Conservation (phyloP, 2,329 filamentous ascomycete species). For the Seiridium unicorne region DNA sequence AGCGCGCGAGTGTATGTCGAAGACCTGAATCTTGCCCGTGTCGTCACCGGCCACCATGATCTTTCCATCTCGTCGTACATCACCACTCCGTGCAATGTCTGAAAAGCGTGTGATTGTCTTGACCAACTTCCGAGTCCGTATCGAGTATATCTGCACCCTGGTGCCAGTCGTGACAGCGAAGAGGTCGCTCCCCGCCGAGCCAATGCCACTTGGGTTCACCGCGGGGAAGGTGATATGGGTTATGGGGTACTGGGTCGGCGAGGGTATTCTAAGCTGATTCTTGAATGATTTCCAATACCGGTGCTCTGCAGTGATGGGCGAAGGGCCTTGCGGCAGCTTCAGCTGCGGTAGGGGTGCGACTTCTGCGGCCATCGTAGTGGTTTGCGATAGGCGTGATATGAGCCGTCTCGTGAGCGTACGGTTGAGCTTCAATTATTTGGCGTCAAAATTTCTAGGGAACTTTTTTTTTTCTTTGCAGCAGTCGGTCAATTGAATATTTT, state of each 20-base stretch:
- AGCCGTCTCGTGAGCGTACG: not conserved
- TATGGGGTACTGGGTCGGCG: slow-evolving; percentile 84
- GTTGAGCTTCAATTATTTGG: not conserved
- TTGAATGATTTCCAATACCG: slow-evolving; percentile 96
- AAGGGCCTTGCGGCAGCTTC: slow-evolving; percentile 80
- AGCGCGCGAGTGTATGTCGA: slow-evolving; percentile 82
- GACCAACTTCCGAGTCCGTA: slow-evolving; percentile 83
- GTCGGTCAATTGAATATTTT: slow-evolving; percentile 12
- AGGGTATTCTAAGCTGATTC: slow-evolving; percentile 85
- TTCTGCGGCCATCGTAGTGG: slow-evolving; percentile 73
- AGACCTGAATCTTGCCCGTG: slow-evolving; percentile 88
- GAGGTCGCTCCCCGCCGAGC: slow-evolving; percentile 59
- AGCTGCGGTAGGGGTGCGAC: slow-evolving; percentile 77
- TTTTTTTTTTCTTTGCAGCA: slow-evolving; percentile 10
- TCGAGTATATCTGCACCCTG: slow-evolving; percentile 90
- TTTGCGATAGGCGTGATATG: not conserved
- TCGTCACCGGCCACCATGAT: slow-evolving; percentile 92
- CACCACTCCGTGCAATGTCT: slow-evolving; percentile 84
- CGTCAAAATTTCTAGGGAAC: slow-evolving; percentile 3
- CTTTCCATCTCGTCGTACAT: slow-evolving; percentile 83
- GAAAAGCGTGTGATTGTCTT: slow-evolving; percentile 95
- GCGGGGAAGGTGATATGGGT: slow-evolving; percentile 81
- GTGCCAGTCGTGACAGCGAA: slow-evolving; percentile 96
- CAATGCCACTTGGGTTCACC: slow-evolving; percentile 40
- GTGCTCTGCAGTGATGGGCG: slow-evolving; percentile 85